Evolutionary conservation across 2,329 filamentous ascomycete genomes (phyloP).

Genomic region (Orbilia ellipsospora): DNA sequence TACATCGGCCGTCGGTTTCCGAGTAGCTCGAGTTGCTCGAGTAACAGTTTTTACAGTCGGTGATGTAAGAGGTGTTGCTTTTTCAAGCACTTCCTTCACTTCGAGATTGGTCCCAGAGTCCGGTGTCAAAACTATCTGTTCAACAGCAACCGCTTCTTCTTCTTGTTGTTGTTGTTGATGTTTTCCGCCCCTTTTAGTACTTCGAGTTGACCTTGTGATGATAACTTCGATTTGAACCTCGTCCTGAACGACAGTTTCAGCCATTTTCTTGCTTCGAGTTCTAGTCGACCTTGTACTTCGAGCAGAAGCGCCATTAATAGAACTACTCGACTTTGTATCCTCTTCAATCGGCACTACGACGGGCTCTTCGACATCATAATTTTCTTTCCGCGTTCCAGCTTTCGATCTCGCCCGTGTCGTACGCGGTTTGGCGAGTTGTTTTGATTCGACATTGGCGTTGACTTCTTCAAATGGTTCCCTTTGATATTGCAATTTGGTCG

Average conservation of each 20-base stretch:
- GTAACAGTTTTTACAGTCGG: neutral
- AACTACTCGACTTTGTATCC: slow-evolving; percentile 22
- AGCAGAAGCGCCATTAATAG: slow-evolving; percentile 15
- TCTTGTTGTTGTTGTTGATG: no score
- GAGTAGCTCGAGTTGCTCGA: neutral
- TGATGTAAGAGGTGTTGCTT: neutral
- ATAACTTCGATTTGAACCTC: slow-evolving; percentile 38
- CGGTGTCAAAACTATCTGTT: neutral
- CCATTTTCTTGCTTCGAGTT: slow-evolving; percentile 10
- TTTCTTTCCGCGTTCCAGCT: slow-evolving; percentile 39
- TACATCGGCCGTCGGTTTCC: neutral
- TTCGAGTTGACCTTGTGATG: slow-evolving; percentile 41
- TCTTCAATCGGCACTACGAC: neutral
- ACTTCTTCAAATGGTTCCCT: slow-evolving; percentile 52
- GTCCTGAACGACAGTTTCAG: slow-evolving; percentile 27
- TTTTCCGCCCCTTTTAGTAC: slow-evolving; percentile 8
- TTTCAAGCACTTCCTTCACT: neutral
- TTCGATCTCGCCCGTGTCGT: slow-evolving; percentile 38
- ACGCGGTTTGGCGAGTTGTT: slow-evolving; percentile 12
- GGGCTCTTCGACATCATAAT: slow-evolving; percentile 20
- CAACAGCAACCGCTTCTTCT: neutral
- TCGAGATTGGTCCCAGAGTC: neutral
- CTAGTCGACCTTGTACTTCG: slow-evolving; percentile 21
- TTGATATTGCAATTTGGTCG: slow-evolving; percentile 5
- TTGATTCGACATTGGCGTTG: slow-evolving; percentile 23